These are phyloP conservation scores for Citrus trifoliata DNA, from an alignment of 345 rosid species.

Conservation along the genomic window DNA sequence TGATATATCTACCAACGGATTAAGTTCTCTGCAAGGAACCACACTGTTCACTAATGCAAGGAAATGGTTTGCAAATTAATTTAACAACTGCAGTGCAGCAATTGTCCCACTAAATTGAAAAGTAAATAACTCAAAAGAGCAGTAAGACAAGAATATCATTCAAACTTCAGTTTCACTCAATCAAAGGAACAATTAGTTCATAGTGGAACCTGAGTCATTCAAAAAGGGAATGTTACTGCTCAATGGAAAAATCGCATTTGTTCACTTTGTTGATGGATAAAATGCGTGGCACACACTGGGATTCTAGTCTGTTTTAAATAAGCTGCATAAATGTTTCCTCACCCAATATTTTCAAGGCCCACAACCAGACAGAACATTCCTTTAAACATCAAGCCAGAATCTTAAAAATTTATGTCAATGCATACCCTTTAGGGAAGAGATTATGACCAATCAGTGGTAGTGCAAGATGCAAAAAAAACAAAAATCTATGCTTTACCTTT, in stretches of 20 bases:
- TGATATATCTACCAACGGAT: not conserved
- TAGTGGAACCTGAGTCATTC: not conserved
- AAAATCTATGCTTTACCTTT: constrained; percentile 37
- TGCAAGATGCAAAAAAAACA: not conserved
- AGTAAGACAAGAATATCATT: not conserved
- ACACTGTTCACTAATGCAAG: not conserved
- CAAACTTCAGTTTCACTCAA: not conserved
- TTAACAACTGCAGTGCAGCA: not conserved
- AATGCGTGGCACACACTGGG: not conserved
- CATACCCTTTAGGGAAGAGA: not conserved
- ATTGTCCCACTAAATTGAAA: not conserved
- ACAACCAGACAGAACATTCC: not conserved
- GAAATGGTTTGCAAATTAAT: not conserved
- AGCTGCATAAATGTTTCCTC: not conserved
- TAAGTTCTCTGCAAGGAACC: not conserved
- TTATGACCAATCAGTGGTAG: not conserved
- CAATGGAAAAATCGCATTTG: not conserved
- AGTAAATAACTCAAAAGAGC: not conserved
- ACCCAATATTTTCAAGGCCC: not conserved
- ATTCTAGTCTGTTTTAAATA: not conserved
- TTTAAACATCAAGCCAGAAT: not conserved
- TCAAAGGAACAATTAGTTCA: not conserved
- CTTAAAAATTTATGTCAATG: not conserved
- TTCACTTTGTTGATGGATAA: not conserved
- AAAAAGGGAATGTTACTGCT: too few species aligned